These are phyloP conservation scores for Tricholoma sp. DNA, from an alignment of 768 basidiomycete species.

Conservation along the genomic window DNA sequence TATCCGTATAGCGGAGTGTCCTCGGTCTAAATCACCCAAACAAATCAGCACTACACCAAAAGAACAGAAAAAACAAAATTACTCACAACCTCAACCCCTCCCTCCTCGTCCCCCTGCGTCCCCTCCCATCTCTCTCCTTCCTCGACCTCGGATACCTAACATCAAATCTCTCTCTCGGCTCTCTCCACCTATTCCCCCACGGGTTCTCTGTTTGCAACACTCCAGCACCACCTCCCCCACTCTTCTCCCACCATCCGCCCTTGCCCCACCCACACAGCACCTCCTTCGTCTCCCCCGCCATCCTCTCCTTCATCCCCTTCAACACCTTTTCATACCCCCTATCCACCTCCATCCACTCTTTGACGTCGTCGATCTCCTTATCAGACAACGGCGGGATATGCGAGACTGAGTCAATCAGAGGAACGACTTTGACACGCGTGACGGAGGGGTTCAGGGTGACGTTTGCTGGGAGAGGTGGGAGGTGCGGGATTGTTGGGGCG, in stretches of 20 bases:
- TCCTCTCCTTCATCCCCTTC: conserved; percentile 47
- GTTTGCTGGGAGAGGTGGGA: conserved; percentile 33
- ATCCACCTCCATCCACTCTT: conserved; percentile 63
- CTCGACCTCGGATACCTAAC: conserved; percentile 38
- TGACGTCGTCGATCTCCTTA: conserved; percentile 46
- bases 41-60: conserved; percentile 7
- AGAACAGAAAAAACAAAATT: too few relatives aligned
- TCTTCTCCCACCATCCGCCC: conserved; percentile 41
- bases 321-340: conserved; percentile 49
- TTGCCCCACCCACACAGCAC: conserved; percentile 38
- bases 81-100: conserved; percentile 78
- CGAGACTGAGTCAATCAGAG: conserved; percentile 45
- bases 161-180: conserved; percentile 46
- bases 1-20: conserved; percentile 49
- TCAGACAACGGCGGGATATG: conserved; percentile 50
- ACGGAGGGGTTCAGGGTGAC: conserved; percentile 48
- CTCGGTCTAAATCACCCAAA: conserved; percentile 44
- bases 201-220: conserved; percentile 48
- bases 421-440: conserved; percentile 58
- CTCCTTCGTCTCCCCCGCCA: conserved; percentile 49
- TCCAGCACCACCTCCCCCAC: conserved; percentile 47
- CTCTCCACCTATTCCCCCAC: conserved; percentile 30
- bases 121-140: conserved; percentile 37
- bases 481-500: conserved; percentile 6
- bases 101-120: conserved; percentile 48